Conservation (phyloP, 2,329 filamentous ascomycete species). For the Rutstroemia sp. region DNA sequence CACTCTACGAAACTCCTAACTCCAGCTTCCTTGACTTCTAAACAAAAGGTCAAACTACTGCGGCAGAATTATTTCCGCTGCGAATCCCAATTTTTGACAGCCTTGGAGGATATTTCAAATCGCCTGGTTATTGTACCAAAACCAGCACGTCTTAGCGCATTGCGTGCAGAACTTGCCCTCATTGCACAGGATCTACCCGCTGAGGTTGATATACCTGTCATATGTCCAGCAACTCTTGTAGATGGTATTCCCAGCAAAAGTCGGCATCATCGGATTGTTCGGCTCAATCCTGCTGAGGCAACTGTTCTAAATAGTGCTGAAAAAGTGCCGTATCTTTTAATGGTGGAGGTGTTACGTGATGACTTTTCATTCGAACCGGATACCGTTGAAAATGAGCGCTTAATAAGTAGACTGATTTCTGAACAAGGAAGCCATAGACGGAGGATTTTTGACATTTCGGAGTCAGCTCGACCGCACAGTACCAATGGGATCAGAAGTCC, state of each 20-base stretch:
- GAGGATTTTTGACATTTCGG: slow-evolving; percentile 62
- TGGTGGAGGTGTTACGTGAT: slow-evolving; percentile 75
- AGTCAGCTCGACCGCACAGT: slow-evolving; percentile 47
- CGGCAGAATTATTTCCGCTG: slow-evolving; percentile 78
- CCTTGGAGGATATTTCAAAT: slow-evolving; percentile 77
- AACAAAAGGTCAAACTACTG: slow-evolving; percentile 64
- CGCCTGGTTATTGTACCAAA: slow-evolving; percentile 78
- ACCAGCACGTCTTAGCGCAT: slow-evolving; percentile 69
- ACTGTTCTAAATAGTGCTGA: slow-evolving; percentile 83
- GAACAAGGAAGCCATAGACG: slow-evolving; percentile 47
- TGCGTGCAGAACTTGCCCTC: slow-evolving; percentile 72
- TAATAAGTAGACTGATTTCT: slow-evolving; percentile 50
- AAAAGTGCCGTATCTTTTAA: slow-evolving; percentile 76
- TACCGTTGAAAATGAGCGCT: slow-evolving; percentile 61
- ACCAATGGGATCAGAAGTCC: slow-evolving; percentile 32
- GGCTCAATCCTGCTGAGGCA: slow-evolving; percentile 75
- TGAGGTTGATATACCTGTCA: slow-evolving; percentile 76
- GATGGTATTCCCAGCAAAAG: slow-evolving; percentile 69
- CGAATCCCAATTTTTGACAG: slow-evolving; percentile 72
- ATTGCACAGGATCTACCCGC: slow-evolving; percentile 76
- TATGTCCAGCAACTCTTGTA: slow-evolving; percentile 67
- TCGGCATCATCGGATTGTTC: slow-evolving; percentile 74
- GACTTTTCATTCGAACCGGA: slow-evolving; percentile 79
- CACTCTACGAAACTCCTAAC: slow-evolving; percentile 46
- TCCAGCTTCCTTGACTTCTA: slow-evolving; percentile 52